Percentiles rank a stretch among this genome's conserved stretches.
phyloP scores from a whole-genome alignment of 2,329 filamentous ascomycete species.

The Ophioceras dolichostomum region DNA sequence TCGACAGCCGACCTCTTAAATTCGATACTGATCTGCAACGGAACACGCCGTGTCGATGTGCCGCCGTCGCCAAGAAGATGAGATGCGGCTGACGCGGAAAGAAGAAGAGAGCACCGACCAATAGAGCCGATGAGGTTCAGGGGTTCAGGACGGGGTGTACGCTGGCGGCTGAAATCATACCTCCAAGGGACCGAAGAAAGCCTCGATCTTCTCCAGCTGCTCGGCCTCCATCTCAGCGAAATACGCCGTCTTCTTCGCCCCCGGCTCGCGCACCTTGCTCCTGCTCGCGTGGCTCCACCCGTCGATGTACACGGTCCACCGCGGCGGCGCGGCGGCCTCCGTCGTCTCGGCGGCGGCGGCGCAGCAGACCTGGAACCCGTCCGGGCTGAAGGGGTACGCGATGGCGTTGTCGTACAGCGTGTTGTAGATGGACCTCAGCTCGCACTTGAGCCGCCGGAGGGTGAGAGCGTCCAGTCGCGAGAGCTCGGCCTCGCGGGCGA shows the following conservation, averaged over 20 bases:
- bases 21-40: too few relatives aligned
- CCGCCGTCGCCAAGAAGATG: too few relatives aligned
- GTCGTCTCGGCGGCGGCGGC: neutral
- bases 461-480: neutral
- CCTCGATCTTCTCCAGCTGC: slow-evolving; percentile 3
- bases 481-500: neutral
- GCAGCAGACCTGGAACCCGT: slow-evolving; percentile 2
- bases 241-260: slow-evolving; percentile 4
- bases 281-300: slow-evolving; percentile 2
- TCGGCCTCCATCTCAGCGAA: slow-evolving; percentile 3
- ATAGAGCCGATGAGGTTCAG: too few relatives aligned
- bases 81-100: too few relatives aligned
- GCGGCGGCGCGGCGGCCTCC: neutral
- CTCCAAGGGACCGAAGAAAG: slow-evolving; percentile 2
- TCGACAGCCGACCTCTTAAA: too few relatives aligned
- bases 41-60: too few relatives aligned
- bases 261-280: slow-evolving; percentile 1
- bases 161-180: too few relatives aligned
- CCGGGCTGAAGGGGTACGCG: slow-evolving; percentile 2
- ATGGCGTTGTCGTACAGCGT: slow-evolving; percentile 3
- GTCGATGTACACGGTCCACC: slow-evolving; percentile 2
- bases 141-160: too few relatives aligned
- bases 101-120: too few relatives aligned
- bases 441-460: slow-evolving; percentile 1
- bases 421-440: slow-evolving; percentile 1